Conservation (phyloP, 768 basidiomycete species). For the Trametes elegans region DNA sequence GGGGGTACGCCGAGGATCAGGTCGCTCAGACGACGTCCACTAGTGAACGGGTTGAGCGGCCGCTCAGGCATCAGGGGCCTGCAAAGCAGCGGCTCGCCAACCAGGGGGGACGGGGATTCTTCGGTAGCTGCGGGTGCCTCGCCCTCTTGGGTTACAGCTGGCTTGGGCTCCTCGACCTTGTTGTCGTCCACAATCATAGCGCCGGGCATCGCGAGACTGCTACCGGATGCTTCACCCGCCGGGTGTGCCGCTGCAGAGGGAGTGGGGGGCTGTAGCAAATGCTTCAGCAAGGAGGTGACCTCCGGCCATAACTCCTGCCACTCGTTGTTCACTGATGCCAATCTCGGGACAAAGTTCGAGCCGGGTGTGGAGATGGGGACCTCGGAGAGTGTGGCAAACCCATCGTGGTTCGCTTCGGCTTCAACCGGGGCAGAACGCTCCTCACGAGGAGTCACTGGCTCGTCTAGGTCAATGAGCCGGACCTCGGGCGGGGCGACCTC, state of each 20-base stretch:
- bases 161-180: neutral
- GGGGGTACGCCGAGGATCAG: conserved; percentile 6
- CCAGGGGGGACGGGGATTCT: conserved; percentile 28
- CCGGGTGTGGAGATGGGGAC: conserved; percentile 12
- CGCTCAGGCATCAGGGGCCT: conserved; percentile 18
- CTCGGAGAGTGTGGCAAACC: conserved; percentile 22
- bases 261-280: conserved; percentile 24
- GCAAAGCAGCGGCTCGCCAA: conserved; percentile 25
- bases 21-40: conserved; percentile 6
- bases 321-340: conserved; percentile 24
- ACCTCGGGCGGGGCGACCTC: neutral
- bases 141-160: neutral
- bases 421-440: neutral
- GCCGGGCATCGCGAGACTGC: conserved; percentile 19
- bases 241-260: neutral
- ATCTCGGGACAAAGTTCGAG: conserved; percentile 21
- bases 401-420: neutral
- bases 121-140: conserved; percentile 1
- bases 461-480: conserved; percentile 21
- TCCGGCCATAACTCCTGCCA: conserved; percentile 31
- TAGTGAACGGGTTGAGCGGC: neutral
- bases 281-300: conserved; percentile 25
- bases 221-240: neutral
- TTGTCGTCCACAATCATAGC: conserved; percentile 16
- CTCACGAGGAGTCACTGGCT: neutral